phyloP scores from a whole-genome alignment of 2,329 filamentous ascomycete genomes.

The Cladosporium velox region DNA sequence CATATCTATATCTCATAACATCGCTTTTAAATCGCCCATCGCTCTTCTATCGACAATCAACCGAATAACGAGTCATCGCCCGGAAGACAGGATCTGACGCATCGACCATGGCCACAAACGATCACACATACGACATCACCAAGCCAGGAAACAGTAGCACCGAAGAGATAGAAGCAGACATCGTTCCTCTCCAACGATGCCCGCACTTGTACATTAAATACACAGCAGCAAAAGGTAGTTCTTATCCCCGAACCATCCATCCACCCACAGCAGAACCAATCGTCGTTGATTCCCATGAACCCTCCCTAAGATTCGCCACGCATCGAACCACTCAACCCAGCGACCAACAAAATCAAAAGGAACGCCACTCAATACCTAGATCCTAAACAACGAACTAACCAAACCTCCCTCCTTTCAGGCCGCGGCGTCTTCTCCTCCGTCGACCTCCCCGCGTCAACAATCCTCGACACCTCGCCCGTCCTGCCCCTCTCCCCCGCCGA shows the following conservation, averaged over 20 bases:
- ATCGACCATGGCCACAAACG: not conserved
- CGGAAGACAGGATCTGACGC: not conserved
- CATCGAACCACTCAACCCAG: not conserved
- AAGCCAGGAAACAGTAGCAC: not conserved
- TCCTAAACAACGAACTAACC: not conserved
- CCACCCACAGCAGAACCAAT: no score
- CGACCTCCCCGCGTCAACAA: slow-evolving; percentile 49
- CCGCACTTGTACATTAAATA: slow-evolving; percentile 8
- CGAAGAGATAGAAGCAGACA: not conserved
- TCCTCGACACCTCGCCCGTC: slow-evolving; percentile 56
- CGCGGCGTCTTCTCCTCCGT: slow-evolving; percentile 55
- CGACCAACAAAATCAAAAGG: no score
- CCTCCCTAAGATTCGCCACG: not conserved
- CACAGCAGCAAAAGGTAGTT: slow-evolving; percentile 16
- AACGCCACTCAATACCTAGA: not conserved
- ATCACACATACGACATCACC: not conserved
- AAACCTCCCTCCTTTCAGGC: slow-evolving; percentile 40
- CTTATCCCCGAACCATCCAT: no score
- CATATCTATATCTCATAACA: not conserved
- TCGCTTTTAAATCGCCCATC: not conserved
- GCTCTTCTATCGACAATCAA: not conserved
- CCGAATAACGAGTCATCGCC: not conserved
- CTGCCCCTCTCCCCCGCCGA: slow-evolving; percentile 52
- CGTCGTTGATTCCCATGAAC: no score
- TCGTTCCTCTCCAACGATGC: slow-evolving; percentile 4